phyloP scores from a whole-genome alignment of 2,329 filamentous ascomycete species.

The Phaeophleospora eucalypticola region DNA sequence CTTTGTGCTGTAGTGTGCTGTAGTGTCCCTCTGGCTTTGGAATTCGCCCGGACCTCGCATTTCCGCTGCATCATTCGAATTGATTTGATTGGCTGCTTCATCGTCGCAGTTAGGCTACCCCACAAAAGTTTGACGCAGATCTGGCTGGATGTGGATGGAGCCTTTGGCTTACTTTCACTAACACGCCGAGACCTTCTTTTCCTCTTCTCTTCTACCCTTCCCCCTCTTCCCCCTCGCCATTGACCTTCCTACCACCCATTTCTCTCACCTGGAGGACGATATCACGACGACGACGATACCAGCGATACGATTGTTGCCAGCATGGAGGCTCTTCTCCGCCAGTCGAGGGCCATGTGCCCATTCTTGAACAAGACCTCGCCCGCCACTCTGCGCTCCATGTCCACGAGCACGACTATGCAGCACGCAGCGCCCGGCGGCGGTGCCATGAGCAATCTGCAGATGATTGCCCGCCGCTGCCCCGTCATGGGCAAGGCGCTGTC shows the following conservation, averaged over 20 bases:
- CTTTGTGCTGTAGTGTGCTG: no score
- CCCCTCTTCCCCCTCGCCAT: not conserved
- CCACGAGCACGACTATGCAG: conserved; percentile 63
- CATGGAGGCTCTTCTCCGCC: conserved; percentile 93
- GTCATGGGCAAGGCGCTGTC: conserved; percentile 94
- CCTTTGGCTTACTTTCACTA: not conserved
- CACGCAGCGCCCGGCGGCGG: conserved; percentile 69
- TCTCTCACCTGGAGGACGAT: not conserved
- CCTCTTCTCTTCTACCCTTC: not conserved
- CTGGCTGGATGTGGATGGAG: not conserved
- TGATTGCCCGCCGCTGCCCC: conserved; percentile 89
- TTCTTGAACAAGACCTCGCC: conserved; percentile 95
- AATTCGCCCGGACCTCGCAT: not conserved
- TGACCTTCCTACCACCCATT: not conserved
- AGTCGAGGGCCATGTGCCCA: conserved; percentile 94
- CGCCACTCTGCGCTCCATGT: conserved; percentile 84
- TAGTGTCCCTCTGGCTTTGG: no score
- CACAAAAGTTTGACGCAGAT: not conserved
- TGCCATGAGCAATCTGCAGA: conserved; percentile 94
- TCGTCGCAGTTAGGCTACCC: not conserved
- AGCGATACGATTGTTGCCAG: conserved; percentile 11
- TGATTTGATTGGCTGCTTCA: not conserved
- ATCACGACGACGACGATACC: not conserved
- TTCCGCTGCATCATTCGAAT: not conserved
- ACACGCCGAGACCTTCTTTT: not conserved